Percentiles rank a stretch among this genome's conserved stretches.
These are phyloP conservation scores for Chaetomiaceae sp. DNA, from an alignment of 2,329 filamentous ascomycete species.

Conservation along the genomic window DNA sequence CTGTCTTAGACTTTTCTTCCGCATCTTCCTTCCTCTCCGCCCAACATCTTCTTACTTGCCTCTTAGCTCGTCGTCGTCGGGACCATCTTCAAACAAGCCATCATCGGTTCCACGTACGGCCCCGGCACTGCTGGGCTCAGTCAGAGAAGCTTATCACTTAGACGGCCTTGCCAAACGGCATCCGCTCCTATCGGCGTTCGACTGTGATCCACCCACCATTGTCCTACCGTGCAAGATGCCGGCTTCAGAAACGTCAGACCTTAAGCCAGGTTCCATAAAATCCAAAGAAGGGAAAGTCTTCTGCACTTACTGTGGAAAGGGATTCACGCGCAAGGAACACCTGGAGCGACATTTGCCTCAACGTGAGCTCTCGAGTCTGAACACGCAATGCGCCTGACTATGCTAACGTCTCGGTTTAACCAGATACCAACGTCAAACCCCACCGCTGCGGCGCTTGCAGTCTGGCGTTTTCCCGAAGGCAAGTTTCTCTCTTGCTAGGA, in stretches of 20 bases:
- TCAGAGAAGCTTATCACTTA: too few relatives aligned
- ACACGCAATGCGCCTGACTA: background rate
- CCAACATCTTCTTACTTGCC: background rate
- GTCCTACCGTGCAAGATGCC: background rate
- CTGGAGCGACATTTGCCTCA: constrained; percentile 52
- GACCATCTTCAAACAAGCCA: background rate
- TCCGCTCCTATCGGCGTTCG: too few relatives aligned
- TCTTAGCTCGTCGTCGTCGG: background rate
- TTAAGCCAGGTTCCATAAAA: background rate
- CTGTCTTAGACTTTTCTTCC: background rate
- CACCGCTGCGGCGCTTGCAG: constrained; percentile 47
- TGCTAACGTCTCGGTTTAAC: constrained; percentile 1
- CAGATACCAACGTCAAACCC: constrained; percentile 54
- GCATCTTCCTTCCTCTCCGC: background rate
- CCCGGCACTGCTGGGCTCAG: too few relatives aligned
- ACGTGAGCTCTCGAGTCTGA: constrained; percentile 38
- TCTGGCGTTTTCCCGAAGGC: constrained; percentile 48
- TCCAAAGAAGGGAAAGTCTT: constrained; percentile 32
- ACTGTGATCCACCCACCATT: too few relatives aligned
- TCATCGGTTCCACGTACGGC: background rate
- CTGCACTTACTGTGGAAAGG: constrained; percentile 52
- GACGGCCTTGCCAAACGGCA: too few relatives aligned
- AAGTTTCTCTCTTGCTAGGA: constrained; percentile 17
- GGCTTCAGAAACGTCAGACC: background rate
- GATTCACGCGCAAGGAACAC: constrained; percentile 53